Conservation (phyloP, 2,329 filamentous ascomycete species). For the Diaporthe helianthi region DNA sequence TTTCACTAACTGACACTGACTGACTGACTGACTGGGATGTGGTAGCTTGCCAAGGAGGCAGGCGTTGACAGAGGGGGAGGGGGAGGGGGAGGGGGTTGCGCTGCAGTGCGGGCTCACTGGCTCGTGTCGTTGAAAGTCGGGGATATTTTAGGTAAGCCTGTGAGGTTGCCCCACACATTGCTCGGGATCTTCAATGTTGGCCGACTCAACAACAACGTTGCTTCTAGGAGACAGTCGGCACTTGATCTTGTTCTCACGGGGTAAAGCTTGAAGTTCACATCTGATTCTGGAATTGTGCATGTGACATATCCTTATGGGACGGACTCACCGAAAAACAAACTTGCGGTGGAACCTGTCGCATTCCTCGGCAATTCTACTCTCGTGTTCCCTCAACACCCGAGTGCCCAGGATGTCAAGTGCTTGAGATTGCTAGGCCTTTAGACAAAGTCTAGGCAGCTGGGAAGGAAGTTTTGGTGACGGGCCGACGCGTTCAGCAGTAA, state of each 20-base stretch:
- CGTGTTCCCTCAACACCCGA: too few relatives aligned
- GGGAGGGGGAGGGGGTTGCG: neutral
- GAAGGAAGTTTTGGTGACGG: too few relatives aligned
- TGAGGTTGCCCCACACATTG: constrained; percentile 3
- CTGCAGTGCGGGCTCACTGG: neutral
- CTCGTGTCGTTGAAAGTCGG: constrained; percentile 25
- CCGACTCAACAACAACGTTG: neutral
- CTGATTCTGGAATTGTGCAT: neutral
- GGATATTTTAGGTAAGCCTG: constrained; percentile 28
- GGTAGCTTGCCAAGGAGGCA: constrained; percentile 32
- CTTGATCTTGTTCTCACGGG: neutral
- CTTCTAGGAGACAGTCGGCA: neutral
- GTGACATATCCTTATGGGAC: too few relatives aligned
- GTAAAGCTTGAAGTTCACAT: neutral
- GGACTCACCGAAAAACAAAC: too few relatives aligned
- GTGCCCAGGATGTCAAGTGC: too few relatives aligned
- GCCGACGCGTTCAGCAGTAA: too few relatives aligned
- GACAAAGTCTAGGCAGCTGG: too few relatives aligned
- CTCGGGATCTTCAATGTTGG: too few relatives aligned
- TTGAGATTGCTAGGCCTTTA: too few relatives aligned
- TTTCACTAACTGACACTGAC: neutral
- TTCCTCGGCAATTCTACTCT: too few relatives aligned
- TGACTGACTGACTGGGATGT: constrained; percentile 19
- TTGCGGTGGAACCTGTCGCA: too few relatives aligned
- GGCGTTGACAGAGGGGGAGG: neutral